Conservation (phyloP, 306 rosid genomes). For the Vigna nakashimae region DNA sequence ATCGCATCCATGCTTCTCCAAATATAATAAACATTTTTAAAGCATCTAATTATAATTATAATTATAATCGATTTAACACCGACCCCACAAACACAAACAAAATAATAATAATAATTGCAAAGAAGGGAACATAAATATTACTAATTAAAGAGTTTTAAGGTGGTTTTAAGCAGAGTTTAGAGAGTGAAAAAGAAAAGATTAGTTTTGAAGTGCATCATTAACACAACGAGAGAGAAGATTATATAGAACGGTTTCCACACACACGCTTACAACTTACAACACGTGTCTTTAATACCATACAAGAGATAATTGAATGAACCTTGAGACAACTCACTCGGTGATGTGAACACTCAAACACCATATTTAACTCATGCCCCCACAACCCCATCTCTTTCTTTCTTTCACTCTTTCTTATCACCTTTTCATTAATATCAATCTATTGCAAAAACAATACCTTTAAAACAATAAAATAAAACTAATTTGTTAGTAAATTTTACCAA, state of each 20-base stretch:
- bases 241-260: slow-evolving; percentile 22
- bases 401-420: slow-evolving; percentile 38
- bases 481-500: too few relatives aligned
- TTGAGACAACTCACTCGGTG: slow-evolving; percentile 62
- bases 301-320: slow-evolving; percentile 36
- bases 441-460: too few relatives aligned
- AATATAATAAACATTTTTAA: neutral
- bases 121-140: slow-evolving; percentile 44
- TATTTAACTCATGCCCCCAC: slow-evolving; percentile 56
- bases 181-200: slow-evolving; percentile 42
- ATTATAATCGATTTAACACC: neutral
- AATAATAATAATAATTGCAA: slow-evolving; percentile 36
- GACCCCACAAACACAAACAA: neutral
- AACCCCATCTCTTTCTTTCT: slow-evolving; percentile 4
- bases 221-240: slow-evolving; percentile 12
- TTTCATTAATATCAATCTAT: too few relatives aligned
- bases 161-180: slow-evolving; percentile 40
- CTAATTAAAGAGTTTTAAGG: slow-evolving; percentile 35
- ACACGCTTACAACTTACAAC: slow-evolving; percentile 44
- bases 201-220: slow-evolving; percentile 51
- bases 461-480: too few relatives aligned
- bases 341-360: slow-evolving; percentile 33
- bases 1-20: slow-evolving; percentile 18
- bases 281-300: slow-evolving; percentile 26
- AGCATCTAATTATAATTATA: slow-evolving; percentile 29